Evolutionary conservation across 768 basidiomycete species (phyloP), one percentile per base, ranked within the genome.

Genomic region (Pisolithus albus): DNA sequence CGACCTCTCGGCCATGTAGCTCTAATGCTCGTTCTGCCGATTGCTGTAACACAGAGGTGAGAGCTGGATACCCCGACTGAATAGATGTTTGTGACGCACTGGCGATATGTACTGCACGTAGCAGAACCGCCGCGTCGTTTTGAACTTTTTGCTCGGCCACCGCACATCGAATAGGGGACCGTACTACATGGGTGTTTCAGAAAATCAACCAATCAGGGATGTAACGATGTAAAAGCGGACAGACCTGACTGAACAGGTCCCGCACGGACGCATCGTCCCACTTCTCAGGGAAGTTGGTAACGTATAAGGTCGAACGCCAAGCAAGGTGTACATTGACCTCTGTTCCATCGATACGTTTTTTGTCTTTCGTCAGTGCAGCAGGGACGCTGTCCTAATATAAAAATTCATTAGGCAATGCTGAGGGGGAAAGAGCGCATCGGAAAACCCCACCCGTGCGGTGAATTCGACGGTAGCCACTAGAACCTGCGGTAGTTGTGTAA

Each of bases 61-160:
- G 47, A 28, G 9, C 4, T 23, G 15, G 21, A 30, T 42, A 23
- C 19, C 24, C 21, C 21, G n/a, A 38, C 34, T 13, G 23, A 2
- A n/a, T 32, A 42, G 11, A 30, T 11, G 4, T 13, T 15, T 34
- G 7, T 26, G 40, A 73, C 86, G 47, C 51, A 92, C 94, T 0
- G 91, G 89, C 18, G 82, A 82, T 1, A 84, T 85, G 63, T 81
- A 97, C 55, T 98, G 96, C 1, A 99, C 75, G 65, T 98, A 99
- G 61, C 91, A 93, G 67, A 99, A 98, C 40, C 96, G 79, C 34
- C 96, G 75, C 2, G 88, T 86, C 51, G 73, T 82, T 69, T 93
- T 95, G 76, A 92, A 93, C 64, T 96, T 96, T 64, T 94, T 94
- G 70, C 92, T 94, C 5, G 96, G 96, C 95, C 95, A 98, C 30